Percentiles rank a stretch among this genome's conserved stretches.
Conservation (phyloP, 805 yeast species). For the Starmerella floris region DNA sequence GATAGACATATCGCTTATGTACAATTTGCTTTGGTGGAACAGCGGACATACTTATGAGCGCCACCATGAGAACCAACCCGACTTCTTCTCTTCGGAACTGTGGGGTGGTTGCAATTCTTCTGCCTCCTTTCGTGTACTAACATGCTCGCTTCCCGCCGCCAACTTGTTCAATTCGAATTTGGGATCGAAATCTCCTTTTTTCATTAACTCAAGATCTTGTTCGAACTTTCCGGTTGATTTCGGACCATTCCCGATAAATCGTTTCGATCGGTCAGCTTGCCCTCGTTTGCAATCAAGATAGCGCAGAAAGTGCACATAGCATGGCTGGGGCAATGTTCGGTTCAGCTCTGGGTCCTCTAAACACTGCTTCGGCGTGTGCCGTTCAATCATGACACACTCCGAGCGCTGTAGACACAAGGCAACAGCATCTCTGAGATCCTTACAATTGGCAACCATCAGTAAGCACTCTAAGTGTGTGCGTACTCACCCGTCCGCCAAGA, state of each 20-base stretch:
- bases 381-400: constrained; percentile 83
- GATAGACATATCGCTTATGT: too few species aligned
- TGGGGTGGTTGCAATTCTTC: constrained; percentile 3
- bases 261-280: constrained; percentile 71
- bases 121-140: constrained; percentile 11
- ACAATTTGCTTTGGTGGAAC: too few species aligned
- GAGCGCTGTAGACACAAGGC: constrained; percentile 92
- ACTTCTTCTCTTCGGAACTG: background rate
- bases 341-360: constrained; percentile 65
- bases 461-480: background rate
- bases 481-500: too few species aligned
- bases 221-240: constrained; percentile 86
- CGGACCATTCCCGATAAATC: constrained; percentile 90
- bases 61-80: constrained; percentile 1
- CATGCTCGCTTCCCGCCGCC: constrained; percentile 23
- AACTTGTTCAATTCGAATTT: constrained; percentile 66
- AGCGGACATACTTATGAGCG: too few species aligned
- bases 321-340: constrained; percentile 70
- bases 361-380: constrained; percentile 83
- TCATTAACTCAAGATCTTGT: constrained; percentile 66
- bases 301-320: constrained; percentile 70
- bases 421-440: constrained; percentile 86
- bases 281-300: constrained; percentile 87
- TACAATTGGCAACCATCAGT: constrained; percentile 52
- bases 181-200: constrained; percentile 71